Base-by-base conservation (phyloP, 495 filamentous ascomycete genomes). In the Podospora comata region DNA sequence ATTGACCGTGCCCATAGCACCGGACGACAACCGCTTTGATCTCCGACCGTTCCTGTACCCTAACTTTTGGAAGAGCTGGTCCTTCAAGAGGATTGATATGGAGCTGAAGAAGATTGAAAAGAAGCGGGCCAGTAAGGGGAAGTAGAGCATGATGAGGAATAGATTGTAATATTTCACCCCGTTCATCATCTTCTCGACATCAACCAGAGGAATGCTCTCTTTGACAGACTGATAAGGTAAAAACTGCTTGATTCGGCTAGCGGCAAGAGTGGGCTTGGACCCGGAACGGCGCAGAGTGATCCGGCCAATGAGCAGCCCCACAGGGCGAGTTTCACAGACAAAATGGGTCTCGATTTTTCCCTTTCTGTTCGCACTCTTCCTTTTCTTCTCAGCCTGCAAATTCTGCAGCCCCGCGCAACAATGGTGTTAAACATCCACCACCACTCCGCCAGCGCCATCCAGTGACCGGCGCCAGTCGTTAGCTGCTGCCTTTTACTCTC, bases 1-100 rank as follows among this genome's bases (percentile, higher is more conserved):
- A 58, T 26, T 26, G 23, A 58, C 23, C 13, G 39, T 48, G 15
- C 15, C 15, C 39, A 16, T n/a, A 70, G 70, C 77, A 5, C 79
- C 79, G 13, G 80, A 82, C 26, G 80, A 82, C 65, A 80, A 82
- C 62, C 70, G 80, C 48, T 90, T 87, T 67, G 91, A 93, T 74
- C 72, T 89, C 34, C 78, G 89, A 34, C 89, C 87, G 19, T 91
- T 92, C 73, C 67, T 89, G 59, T 85, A 85, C 58, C 85, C 85
- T 0, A 65, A 71, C 5, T 76, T 80, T 67, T 80, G 76, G 67
- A 76, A 83, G 66, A 80, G 75, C 71, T 86, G 80, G 80, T 75
- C 76, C 9, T 87, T 82, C 69, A 82, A 82, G 74, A 83, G 81
- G 74, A 88, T 88, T 60, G 86, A 88, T 67, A 72, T 69, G 68